Conservation (phyloP, 2,329 filamentous ascomycete genomes). For the Pestalotiopsis sp. region DNA sequence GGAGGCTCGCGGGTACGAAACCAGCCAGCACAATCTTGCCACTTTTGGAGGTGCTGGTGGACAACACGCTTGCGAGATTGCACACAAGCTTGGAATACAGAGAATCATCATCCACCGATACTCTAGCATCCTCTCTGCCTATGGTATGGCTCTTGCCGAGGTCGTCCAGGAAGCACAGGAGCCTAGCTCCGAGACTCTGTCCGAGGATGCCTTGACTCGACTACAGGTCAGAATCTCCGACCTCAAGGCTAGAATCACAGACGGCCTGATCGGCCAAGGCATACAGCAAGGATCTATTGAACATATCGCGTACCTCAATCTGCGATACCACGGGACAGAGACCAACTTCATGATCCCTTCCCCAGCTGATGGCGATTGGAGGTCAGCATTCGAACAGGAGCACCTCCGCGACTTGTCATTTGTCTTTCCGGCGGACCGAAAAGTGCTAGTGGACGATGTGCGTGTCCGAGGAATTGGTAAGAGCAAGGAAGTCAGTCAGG, state of each 20-base stretch:
- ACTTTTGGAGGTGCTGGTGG: conserved; percentile 72
- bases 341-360: conserved; percentile 42
- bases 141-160: conserved; percentile 43
- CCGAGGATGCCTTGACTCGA: conserved; percentile 7
- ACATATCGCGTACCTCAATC: conserved; percentile 43
- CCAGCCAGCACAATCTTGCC: conserved; percentile 31
- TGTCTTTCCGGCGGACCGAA: conserved; percentile 11
- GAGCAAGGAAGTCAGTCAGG: conserved; percentile 13
- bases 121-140: conserved; percentile 36
- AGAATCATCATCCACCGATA: conserved; percentile 41
- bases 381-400: conserved; percentile 13
- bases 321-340: conserved; percentile 45
- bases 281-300: conserved; percentile 43
- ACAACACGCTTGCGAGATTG: conserved; percentile 52
- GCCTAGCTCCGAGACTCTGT: conserved; percentile 30
- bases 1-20: conserved; percentile 54
- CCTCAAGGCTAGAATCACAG: conserved; percentile 33
- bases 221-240: conserved; percentile 29
- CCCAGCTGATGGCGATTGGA: conserved; percentile 15
- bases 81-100: conserved; percentile 39
- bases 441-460: conserved; percentile 9
- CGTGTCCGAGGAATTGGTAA: conserved; percentile 12
- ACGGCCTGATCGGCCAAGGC: conserved; percentile 44
- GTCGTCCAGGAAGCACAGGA: conserved; percentile 39
- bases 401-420: conserved; percentile 16